Conservation (phyloP, 1,284 basidiomycete genomes). For the Neolentinus lepideus region DNA sequence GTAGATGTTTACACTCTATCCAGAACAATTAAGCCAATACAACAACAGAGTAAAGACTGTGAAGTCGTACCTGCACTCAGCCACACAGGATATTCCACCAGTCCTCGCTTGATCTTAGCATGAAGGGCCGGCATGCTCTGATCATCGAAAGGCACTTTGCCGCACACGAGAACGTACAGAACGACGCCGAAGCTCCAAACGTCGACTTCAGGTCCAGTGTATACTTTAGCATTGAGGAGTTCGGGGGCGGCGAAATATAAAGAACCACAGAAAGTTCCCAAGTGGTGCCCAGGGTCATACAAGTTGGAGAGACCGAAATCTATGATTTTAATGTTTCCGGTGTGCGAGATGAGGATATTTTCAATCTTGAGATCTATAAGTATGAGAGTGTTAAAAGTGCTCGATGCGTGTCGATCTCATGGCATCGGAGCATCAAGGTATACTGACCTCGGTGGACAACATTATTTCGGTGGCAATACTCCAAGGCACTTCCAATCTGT, state of each 20-base stretch:
- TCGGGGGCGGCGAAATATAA: constrained; percentile 98
- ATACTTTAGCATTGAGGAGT: constrained; percentile 92
- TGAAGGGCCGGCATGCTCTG: constrained; percentile 99
- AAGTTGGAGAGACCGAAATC: constrained; percentile 98
- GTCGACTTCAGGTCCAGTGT: constrained; percentile 97
- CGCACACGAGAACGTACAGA: constrained; percentile 94
- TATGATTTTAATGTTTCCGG: constrained; percentile 99
- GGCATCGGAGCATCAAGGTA: constrained; percentile 11
- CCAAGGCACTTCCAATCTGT: constrained; percentile 92
- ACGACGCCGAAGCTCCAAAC: constrained; percentile 99
- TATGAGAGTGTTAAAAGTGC: background rate
- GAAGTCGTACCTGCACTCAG: constrained; percentile 68
- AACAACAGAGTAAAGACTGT: background rate
- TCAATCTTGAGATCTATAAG: constrained; percentile 90
- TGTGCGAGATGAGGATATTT: constrained; percentile 98
- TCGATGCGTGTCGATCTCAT: constrained; percentile 8
- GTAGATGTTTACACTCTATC: constrained; percentile 88
- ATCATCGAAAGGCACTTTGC: constrained; percentile 98
- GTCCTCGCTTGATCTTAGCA: constrained; percentile 96
- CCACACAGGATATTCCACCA: constrained; percentile 98
- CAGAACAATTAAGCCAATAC: constrained; percentile 9
- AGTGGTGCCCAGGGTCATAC: constrained; percentile 79
- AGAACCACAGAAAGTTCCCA: constrained; percentile 95
- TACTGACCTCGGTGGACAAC: constrained; percentile 83
- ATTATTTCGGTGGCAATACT: constrained; percentile 96